These are phyloP conservation scores for Trypanosomatidae sp. DNA, from an alignment of 208 protist species.

Conservation along the genomic window DNA sequence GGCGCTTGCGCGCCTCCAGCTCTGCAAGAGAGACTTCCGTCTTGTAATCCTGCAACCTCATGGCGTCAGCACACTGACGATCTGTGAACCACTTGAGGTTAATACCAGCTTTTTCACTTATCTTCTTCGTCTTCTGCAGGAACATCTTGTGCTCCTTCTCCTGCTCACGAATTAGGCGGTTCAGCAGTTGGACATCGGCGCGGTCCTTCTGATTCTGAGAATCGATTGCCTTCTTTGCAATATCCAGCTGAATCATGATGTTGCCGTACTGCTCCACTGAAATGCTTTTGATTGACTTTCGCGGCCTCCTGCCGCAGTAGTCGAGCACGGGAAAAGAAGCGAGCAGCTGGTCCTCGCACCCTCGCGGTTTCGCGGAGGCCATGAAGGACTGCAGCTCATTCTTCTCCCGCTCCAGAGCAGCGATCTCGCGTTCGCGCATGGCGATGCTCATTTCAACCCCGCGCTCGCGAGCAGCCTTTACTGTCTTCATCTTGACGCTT, in stretches of 20 bases:
- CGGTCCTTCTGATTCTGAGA: conserved; percentile 54
- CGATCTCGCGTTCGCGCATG: conserved; percentile 63
- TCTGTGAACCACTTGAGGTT: conserved; percentile 30
- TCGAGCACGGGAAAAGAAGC: conserved; percentile 74
- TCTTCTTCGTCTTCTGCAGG: conserved; percentile 18
- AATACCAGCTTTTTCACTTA: conserved; percentile 44
- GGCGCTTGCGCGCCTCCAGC: conserved; percentile 46
- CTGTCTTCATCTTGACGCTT: conserved; percentile 40
- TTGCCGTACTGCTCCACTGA: conserved; percentile 77
- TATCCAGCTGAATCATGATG: conserved; percentile 65
- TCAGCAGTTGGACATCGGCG: conserved; percentile 53
- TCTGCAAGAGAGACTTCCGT: conserved; percentile 38
- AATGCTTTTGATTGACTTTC: conserved; percentile 37
- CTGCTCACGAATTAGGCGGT: conserved; percentile 52
- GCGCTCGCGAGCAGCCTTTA: conserved; percentile 50
- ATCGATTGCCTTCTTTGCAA: conserved; percentile 62
- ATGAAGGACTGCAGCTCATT: conserved; percentile 50
- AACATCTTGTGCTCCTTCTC: conserved; percentile 28
- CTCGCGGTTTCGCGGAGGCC: conserved; percentile 20
- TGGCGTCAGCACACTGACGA: conserved; percentile 10
- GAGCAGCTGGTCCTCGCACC: conserved; percentile 46
- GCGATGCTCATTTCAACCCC: conserved; percentile 67
- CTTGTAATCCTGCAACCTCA: conserved; percentile 25
- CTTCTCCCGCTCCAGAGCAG: conserved; percentile 56
- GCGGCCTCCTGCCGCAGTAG: conserved; percentile 61